These are phyloP conservation scores for Cladophialophora psammophila DNA, from an alignment of 2,329 filamentous ascomycete species.

Conservation along the genomic window DNA sequence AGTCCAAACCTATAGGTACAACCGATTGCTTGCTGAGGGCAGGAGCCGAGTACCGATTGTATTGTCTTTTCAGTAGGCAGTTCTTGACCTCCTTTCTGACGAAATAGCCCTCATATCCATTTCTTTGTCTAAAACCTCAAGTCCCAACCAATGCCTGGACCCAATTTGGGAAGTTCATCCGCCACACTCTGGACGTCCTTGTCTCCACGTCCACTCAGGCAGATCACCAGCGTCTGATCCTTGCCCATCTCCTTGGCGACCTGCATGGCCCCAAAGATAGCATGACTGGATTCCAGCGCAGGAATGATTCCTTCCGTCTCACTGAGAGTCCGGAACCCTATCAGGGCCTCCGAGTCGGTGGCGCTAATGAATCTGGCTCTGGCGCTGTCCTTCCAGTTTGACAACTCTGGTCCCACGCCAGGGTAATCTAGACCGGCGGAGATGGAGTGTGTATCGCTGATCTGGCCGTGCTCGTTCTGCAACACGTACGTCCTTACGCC, in stretches of 20 bases:
- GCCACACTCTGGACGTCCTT: slow-evolving; percentile 99
- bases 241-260: slow-evolving; percentile 87
- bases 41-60: background rate
- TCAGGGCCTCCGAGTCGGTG: slow-evolving; percentile 88
- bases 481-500: slow-evolving; percentile 95
- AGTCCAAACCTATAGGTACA: background rate
- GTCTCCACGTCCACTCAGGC: slow-evolving; percentile 89
- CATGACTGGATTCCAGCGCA: slow-evolving; percentile 91
- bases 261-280: slow-evolving; percentile 86
- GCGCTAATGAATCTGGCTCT: slow-evolving; percentile 89
- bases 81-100: background rate
- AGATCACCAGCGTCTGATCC: slow-evolving; percentile 90
- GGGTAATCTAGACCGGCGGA: slow-evolving; percentile 97
- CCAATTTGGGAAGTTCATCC: slow-evolving; percentile 86
- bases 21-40: background rate
- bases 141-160: slow-evolving; percentile 83
- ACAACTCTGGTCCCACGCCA: slow-evolving; percentile 91
- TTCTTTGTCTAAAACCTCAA: slow-evolving; percentile 59
- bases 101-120: background rate
- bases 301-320: slow-evolving; percentile 97
- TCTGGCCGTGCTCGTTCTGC: slow-evolving; percentile 91
- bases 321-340: slow-evolving; percentile 82
- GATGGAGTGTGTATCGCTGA: slow-evolving; percentile 92
- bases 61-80: background rate
- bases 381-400: slow-evolving; percentile 87